Conservation (phyloP, 2,329 filamentous ascomycete species). For the Aphanoascus verrucosus region DNA sequence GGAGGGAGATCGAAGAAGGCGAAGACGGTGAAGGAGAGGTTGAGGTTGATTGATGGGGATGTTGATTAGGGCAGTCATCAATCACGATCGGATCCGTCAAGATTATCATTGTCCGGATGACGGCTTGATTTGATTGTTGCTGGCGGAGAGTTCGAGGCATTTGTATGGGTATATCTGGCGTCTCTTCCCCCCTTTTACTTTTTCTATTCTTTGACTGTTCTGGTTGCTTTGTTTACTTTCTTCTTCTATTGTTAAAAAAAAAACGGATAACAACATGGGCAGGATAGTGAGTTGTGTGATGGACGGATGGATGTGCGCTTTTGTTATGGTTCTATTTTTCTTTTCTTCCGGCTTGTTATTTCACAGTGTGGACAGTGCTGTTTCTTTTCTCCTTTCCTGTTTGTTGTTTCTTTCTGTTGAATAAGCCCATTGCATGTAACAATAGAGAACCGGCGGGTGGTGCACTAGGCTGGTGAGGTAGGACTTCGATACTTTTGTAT, state of each 20-base stretch:
- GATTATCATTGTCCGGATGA: no score
- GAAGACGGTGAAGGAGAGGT: slow-evolving; percentile 46
- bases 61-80: slow-evolving; percentile 9
- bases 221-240: not conserved
- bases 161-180: not conserved
- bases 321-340: not conserved
- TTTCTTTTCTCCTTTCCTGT: slow-evolving; percentile 7
- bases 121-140: slow-evolving; percentile 4
- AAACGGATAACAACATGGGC: not conserved
- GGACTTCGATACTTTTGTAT: not conserved
- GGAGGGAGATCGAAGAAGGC: slow-evolving; percentile 47
- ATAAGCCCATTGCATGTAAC: slow-evolving; percentile 7
- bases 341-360: not conserved
- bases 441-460: slow-evolving; percentile 6
- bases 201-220: not conserved
- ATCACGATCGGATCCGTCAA: no score
- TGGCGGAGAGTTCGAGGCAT: not conserved
- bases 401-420: not conserved
- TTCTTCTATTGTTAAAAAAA: not conserved
- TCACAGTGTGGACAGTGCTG: not conserved
- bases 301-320: not conserved
- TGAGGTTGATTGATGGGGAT: slow-evolving; percentile 16
- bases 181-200: not conserved
- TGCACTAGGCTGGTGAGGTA: slow-evolving; percentile 2
- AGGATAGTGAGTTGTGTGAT: not conserved